Evolutionary conservation across 345 rosid species (phyloP).

Genomic region (Lepidium aucheri): DNA sequence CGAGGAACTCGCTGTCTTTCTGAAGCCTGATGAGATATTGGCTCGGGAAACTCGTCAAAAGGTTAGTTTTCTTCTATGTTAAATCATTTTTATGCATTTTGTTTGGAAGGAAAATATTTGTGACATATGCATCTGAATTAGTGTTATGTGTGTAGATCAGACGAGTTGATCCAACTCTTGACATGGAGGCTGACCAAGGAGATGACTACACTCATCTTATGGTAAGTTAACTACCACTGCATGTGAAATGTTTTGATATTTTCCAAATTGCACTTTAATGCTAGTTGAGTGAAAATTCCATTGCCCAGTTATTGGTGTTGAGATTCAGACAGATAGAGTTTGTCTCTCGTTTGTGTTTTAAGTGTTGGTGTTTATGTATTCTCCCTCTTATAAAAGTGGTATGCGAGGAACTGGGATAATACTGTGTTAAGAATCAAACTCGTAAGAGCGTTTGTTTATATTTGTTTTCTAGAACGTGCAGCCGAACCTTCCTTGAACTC

Average conservation of each 20-base stretch:
- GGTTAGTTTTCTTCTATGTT: constrained; percentile 35
- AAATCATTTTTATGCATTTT: not conserved
- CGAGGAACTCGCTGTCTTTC: constrained; percentile 85
- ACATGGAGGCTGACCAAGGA: constrained; percentile 92
- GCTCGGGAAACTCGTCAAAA: constrained; percentile 67
- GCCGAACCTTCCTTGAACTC: not conserved
- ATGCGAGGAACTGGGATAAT: not conserved
- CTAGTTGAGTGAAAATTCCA: not conserved
- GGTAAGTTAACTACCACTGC: constrained; percentile 39
- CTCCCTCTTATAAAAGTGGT: not conserved
- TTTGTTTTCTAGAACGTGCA: not conserved
- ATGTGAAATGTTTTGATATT: not conserved
- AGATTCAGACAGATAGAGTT: not conserved
- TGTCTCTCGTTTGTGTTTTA: not conserved
- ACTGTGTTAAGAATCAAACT: not conserved
- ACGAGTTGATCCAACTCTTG: constrained; percentile 88
- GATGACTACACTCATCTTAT: constrained; percentile 94
- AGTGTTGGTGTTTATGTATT: not conserved
- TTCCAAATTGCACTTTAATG: not conserved
- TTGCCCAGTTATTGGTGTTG: not conserved
- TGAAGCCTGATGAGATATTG: constrained; percentile 84
- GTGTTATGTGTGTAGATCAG: constrained; percentile 50
- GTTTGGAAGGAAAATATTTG: not conserved
- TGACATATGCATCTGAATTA: not conserved
- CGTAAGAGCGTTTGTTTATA: not conserved